phyloP scores from a whole-genome alignment of 306 rosid species.

The Cucurbita maxima region DNA sequence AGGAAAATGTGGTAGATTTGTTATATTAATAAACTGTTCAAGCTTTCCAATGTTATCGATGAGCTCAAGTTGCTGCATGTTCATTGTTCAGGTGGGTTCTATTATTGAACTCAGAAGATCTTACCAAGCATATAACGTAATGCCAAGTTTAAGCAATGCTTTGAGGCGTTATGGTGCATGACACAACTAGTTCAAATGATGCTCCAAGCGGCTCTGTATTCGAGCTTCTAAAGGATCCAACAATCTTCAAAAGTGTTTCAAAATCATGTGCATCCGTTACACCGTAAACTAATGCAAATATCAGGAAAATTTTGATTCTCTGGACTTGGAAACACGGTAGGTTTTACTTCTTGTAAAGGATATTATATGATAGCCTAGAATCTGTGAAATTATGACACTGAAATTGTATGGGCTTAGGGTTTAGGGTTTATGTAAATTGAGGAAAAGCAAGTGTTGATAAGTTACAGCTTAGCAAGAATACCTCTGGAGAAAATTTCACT shows the following conservation, averaged over 20 bases:
- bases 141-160: conserved; percentile 92
- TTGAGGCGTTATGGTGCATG: conserved; percentile 81
- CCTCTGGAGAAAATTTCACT: conserved; percentile 81
- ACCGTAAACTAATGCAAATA: not conserved
- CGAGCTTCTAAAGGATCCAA: conserved; percentile 11
- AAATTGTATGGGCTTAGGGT: not conserved
- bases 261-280: not conserved
- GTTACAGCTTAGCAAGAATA: conserved; percentile 75
- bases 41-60: not conserved
- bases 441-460: not conserved
- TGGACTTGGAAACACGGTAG: not conserved
- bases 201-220: conserved; percentile 24
- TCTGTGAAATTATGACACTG: too few relatives aligned
- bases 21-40: not conserved
- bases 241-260: not conserved
- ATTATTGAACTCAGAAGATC: conserved; percentile 95
- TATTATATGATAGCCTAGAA: not conserved
- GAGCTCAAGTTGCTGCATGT: conserved; percentile 16
- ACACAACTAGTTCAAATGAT: conserved; percentile 73
- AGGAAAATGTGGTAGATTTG: not conserved
- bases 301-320: not conserved
- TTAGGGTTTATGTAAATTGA: not conserved
- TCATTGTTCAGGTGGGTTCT: conserved; percentile 87
- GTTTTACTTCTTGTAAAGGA: not conserved
- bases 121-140: conserved; percentile 91